Evolutionary conservation across 2,329 filamentous ascomycete genomes (phyloP).

Genomic region (Pseudogymnoascus sp.): DNA sequence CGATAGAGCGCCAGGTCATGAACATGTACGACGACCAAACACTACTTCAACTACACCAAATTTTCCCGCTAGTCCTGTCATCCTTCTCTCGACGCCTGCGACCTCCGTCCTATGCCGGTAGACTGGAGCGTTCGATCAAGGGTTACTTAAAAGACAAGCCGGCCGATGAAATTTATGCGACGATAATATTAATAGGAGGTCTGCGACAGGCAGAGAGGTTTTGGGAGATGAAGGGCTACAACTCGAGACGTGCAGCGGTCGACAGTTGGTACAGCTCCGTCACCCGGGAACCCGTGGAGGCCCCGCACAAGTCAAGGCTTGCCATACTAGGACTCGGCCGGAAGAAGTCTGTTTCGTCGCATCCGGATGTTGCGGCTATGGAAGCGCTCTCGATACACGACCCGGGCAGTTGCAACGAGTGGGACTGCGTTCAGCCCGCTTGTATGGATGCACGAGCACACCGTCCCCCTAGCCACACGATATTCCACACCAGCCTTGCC

Average conservation of each 20-base stretch:
- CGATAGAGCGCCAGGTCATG: conserved; percentile 55
- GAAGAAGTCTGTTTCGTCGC: conserved; percentile 41
- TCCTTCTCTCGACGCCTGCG: conserved; percentile 56
- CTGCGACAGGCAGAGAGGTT: conserved; percentile 55
- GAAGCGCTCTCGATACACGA: conserved; percentile 24
- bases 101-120: conserved; percentile 57
- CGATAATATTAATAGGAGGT: conserved; percentile 53
- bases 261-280: conserved; percentile 52
- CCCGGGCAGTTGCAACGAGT: conserved; percentile 25
- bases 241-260: conserved; percentile 48
- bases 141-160: conserved; percentile 58
- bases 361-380: conserved; percentile 2
- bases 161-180: conserved; percentile 53
- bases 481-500: conserved; percentile 53
- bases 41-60: conserved; percentile 54
- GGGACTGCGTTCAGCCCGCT: conserved; percentile 29
- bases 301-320: conserved; percentile 41
- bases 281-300: conserved; percentile 35
- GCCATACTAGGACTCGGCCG: conserved; percentile 44
- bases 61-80: conserved; percentile 56
- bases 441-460: conserved; percentile 18
- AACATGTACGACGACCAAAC: conserved; percentile 58
- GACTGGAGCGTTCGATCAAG: conserved; percentile 53
- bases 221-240: conserved; percentile 62
- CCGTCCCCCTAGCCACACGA: conserved; percentile 17